Conservation (phyloP, 2,329 filamentous ascomycete genomes). For the Trichoderma semiorbis region DNA sequence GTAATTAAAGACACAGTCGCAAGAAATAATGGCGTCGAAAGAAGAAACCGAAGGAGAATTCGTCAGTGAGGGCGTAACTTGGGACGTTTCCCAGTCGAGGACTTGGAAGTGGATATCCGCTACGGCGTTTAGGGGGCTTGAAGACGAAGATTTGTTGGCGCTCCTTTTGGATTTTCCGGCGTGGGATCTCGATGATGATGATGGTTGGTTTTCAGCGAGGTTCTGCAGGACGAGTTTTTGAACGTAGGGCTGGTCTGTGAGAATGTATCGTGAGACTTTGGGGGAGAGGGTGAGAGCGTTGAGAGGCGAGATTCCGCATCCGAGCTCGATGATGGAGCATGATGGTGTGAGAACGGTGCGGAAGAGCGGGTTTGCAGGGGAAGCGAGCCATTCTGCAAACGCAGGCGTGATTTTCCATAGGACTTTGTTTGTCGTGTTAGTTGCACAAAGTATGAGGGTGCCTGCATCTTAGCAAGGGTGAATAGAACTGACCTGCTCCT, state of each 20-base stretch:
- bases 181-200: not conserved
- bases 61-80: slow-evolving; percentile 45
- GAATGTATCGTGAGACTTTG: slow-evolving; percentile 61
- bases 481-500: slow-evolving; percentile 44
- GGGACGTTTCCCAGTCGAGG: slow-evolving; percentile 80
- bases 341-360: slow-evolving; percentile 19
- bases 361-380: slow-evolving; percentile 61
- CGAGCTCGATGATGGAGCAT: slow-evolving; percentile 74
- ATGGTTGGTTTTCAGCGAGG: slow-evolving; percentile 56
- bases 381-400: slow-evolving; percentile 76
- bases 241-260: slow-evolving; percentile 88
- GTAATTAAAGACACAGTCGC: slow-evolving; percentile 96
- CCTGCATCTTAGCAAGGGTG: not conserved
- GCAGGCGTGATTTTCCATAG: slow-evolving; percentile 88
- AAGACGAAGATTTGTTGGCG: not conserved
- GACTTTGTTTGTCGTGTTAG: slow-evolving; percentile 46
- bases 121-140: slow-evolving; percentile 13
- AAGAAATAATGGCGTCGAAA: slow-evolving; percentile 75
- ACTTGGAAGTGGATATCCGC: slow-evolving; percentile 50
- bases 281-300: slow-evolving; percentile 67
- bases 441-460: not conserved
- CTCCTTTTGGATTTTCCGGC: not conserved
- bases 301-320: slow-evolving; percentile 81
- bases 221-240: slow-evolving; percentile 74
- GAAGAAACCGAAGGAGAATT: slow-evolving; percentile 36